phyloP scores from a whole-genome alignment of 139 green algal genomes.

The Mesotaenium endlicherianum region DNA sequence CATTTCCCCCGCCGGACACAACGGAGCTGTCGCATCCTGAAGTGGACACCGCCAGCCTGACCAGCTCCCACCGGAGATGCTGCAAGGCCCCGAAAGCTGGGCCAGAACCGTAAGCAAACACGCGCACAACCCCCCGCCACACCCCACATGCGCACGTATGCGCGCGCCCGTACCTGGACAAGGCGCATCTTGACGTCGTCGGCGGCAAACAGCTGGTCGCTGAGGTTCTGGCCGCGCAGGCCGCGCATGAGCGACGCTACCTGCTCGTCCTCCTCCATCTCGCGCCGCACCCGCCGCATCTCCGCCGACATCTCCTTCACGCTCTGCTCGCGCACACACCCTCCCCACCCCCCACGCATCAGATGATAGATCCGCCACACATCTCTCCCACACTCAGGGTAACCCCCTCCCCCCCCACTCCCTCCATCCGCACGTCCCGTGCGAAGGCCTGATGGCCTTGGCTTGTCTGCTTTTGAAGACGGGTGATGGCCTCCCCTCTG shows the following conservation, averaged over 20 bases:
- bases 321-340: not conserved
- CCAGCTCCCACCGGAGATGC: no score
- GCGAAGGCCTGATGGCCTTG: not conserved
- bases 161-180: no score
- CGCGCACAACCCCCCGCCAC: no score
- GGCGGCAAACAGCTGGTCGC: slow-evolving; percentile 84
- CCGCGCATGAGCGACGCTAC: slow-evolving; percentile 78
- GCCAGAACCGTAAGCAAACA: no score
- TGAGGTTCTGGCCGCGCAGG: slow-evolving; percentile 80
- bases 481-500: not conserved
- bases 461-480: not conserved
- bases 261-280: slow-evolving; percentile 73
- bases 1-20: no score
- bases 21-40: no score
- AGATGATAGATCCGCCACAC: not conserved
- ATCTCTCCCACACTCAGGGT: not conserved
- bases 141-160: no score
- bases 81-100: no score
- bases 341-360: not conserved
- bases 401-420: not conserved
- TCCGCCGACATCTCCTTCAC: slow-evolving; percentile 65
- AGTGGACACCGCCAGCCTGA: no score
- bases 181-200: slow-evolving; percentile 71
- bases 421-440: not conserved
- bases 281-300: slow-evolving; percentile 65